Evolutionary conservation across 129 eudicot species (phyloP), one percentile per base, ranked within the genome.

Genomic region (Pittosporum tobira): DNA sequence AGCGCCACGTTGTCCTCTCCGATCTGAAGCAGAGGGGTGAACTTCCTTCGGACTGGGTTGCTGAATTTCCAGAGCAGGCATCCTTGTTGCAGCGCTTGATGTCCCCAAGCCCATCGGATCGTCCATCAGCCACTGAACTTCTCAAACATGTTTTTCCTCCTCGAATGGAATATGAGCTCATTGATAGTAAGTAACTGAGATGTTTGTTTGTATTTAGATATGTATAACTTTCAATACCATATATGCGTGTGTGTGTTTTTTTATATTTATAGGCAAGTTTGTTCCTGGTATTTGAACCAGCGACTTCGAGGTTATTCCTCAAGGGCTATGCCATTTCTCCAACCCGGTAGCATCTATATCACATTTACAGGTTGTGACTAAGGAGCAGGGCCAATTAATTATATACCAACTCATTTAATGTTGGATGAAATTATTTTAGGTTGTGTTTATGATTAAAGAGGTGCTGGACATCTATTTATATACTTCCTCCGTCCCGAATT

Each of bases 71-170:
- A 8, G 95, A 91, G 45, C 98, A 91, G 67, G 94, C 94, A 34
- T 63, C 81, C 62, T 81, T 91, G 63, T 77, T 86, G 40, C 62
- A 73, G 50, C 84, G 74, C 48, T 66, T 91, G 79, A 86, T 86
- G 94, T 83, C 98, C 11, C 73, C 83, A 31, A 91, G 82, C 59
- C 98, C 98, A 66, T 80, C 95, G 11, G 94, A 80, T 30, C 98
- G 98, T 55, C 95, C 98, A 37, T 91, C 98, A 51, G 90, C 95
- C 64, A 79, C 75, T 1, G 94, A 91, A 76, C 95, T 91, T 60
- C 95, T 91, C 47, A 66, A 91, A 71, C 75, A 83, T 78, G 89
- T 88, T 38, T 91, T 86, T 71, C 95, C 98, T 45, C 98, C 98
- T 61, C 68, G 85, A 67, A 85, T 86, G 95, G 98, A 90, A 57